Evolutionary conservation across 306 rosid species (phyloP), one percentile per base, ranked within the genome.

Genomic region (Corylus heterophylla): DNA sequence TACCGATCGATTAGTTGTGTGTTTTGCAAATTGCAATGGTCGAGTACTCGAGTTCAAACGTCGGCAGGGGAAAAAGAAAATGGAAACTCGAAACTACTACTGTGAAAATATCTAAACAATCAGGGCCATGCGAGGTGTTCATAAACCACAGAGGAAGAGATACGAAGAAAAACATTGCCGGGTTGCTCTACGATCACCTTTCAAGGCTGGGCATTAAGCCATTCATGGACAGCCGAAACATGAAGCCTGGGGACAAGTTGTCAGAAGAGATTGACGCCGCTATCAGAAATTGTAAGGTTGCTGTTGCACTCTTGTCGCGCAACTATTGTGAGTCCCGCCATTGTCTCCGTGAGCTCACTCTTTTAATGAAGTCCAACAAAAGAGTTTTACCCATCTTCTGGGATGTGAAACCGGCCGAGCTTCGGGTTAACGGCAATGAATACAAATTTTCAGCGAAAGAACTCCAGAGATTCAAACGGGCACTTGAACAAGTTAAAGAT

Each of bases 331-430:
- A 88, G 0, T 93, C 98, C 0, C 85, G 88, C 31, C 91, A 85
- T 56, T 93, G 98, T 49, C 90, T 93, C 71, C 97, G 89, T 7
- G 98, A 93, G 14, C 87, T 93, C 27, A 90, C 98, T 47, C 87
- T 91, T 29, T 69, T 91, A 8, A 81, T 87, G 91, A 97, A 93
- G 81, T 78, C 91, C 1, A 85, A 84, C 66, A 93, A 93, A 54
- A 81, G 87, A 78, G 92, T 91, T 27, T 76, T 93, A 0, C 98
- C 98, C 2, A 84, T 93, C 8, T 93, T 93, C 68, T 91, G 84
- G 17, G 88, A 89, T 45, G 89, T 93, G 0, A 87, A 90, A 71
- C 98, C 98, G 5, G 91, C 98, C 0, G 80, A 91, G 78, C 94
- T 93, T 69, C 81, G 54, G 75, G 93, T 91, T 22, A 80, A 51